Base-by-base conservation (phyloP, 148 eudicot species). In the Agrostemma githago region DNA sequence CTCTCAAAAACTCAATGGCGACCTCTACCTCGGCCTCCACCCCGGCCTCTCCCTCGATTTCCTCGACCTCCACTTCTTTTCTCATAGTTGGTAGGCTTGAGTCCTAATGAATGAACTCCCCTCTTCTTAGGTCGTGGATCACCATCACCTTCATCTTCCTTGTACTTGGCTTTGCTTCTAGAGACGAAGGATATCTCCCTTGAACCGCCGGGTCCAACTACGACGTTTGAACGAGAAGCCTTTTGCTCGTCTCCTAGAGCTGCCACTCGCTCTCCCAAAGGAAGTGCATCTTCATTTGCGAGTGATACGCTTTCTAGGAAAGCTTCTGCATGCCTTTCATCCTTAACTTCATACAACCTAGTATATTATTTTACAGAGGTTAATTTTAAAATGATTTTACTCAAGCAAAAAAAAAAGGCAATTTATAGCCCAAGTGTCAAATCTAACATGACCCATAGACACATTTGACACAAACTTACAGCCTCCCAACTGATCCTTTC, bases 311-410 rank as follows among this genome's bases (percentile, higher is more conserved):
- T 60, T 46, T 87, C 89, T 61, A 71, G 79, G 85, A 84, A 95
- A 10, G 97, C 96, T 72, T 95, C 90, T 61, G 99, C 99, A 26
- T 95, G 99, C 44, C 94, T 82, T 61, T 88, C 96, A 58, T 95
- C 97, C 87, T 95, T 95, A 15, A 86, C 97, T 86, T 88, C 97
- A 75, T 84, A 85, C 76, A 95, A 77, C 81, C 99, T 95, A 81
- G 68, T 26, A 26, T 26, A 54, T 3, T 20, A 46, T 59, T 48
- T 48, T 34, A 68, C 39, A 54, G 2, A 44, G 57, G 3, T 42
- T 12, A 68, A 20, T 19, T 66, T 41, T 0, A 7, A 41, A 34
- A 38, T 64, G 67, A 26, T 26, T 26, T 26, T 26, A 26, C 34
- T 26, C 34, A 0, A 26, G 34, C 34, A 26, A 26, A 26, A 26